Base-by-base conservation (phyloP, 2,329 filamentous ascomycete genomes). In the Moelleriella libera region DNA sequence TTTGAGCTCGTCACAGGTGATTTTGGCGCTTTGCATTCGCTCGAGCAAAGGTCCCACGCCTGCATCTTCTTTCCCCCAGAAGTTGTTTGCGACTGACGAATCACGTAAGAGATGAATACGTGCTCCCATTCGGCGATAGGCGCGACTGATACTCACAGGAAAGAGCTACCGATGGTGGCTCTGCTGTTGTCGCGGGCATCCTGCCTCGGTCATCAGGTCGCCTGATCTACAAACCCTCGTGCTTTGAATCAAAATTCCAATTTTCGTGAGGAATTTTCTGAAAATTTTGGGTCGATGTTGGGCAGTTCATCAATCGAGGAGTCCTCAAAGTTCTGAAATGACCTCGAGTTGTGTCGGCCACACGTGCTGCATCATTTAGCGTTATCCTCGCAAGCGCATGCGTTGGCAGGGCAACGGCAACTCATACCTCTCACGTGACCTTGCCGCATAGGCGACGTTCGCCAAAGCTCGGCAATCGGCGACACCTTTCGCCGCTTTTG, bases 31-130 rank as follows among this genome's bases (percentile, higher is more conserved):
- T 61, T 88, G 83, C 88, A 98, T 94, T 60, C 92, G 90, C 64
- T 90, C 87, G 31, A 98, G 76, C 60, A 98, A 78, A 49, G 92
- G 94, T 43, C 76, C 75, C 60, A 98, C 89, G 62, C 92, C 94
- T 46, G 90, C 92, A 73, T 98, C 92, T 64, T 97, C 90, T 73
- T 94, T 97, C 53, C 92, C 92, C 92, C 92, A 98, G 67, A 98
- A 98, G 65, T 98, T 98, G 71, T 98, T 98, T 59, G 92, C 90
- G 70, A 98, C 89, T 89, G 21, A 37, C 4, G 45, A 12, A n/a
- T 30, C 5, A 12, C 9, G 2, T 4, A 21, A 21, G 21, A 21
- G 21, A 21, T 21, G 21, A 21, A 21, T 3, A 21, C 21, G 21
- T 21, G 21, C 21, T 21, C 21, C 21, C 21, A 21, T 21, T 21